Evolutionary conservation across 352 stramenopile genomes (phyloP).

Genomic region (Phytophthora uliginosa): DNA sequence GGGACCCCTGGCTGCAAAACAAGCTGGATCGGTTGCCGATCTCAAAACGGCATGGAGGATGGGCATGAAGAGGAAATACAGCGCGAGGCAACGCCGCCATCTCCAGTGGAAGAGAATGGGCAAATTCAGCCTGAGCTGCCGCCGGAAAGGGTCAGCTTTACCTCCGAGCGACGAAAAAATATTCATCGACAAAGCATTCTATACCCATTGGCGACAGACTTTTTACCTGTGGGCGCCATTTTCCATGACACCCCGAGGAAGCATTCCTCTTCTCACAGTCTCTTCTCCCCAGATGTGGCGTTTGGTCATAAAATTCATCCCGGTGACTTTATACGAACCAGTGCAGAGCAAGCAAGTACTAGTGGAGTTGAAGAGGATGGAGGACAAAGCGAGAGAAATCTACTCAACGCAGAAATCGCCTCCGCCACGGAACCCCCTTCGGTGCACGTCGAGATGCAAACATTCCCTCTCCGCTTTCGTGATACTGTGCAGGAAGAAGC

Average conservation of each 20-base stretch:
- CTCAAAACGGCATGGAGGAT: conserved; percentile 21
- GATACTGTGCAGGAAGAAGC: conserved; percentile 71
- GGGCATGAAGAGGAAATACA: conserved; percentile 7
- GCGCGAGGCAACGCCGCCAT: conserved; percentile 12
- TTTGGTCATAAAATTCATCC: conserved; percentile 17
- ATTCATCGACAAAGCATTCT: conserved; percentile 33
- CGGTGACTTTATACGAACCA: conserved; percentile 6
- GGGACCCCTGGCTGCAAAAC: conserved; percentile 1
- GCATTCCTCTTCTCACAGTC: conserved; percentile 12
- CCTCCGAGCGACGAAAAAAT: conserved; percentile 15
- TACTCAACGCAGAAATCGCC: conserved; percentile 7
- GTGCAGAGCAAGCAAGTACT: background rate
- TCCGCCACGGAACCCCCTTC: background rate
- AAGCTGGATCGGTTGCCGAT: background rate
- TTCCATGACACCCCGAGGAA: conserved; percentile 38
- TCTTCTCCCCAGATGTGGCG: conserved; percentile 5
- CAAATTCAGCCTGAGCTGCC: background rate
- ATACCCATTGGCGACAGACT: conserved; percentile 38
- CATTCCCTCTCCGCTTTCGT: conserved; percentile 68
- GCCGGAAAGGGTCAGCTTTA: background rate
- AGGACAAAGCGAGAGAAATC: background rate
- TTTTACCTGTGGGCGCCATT: conserved; percentile 52
- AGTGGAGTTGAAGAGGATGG: background rate
- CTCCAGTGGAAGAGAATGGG: conserved; percentile 10
- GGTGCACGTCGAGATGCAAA: conserved; percentile 58